Evolutionary conservation across 208 protist species (phyloP).

Genomic region (Trichomonas vaginalis): DNA sequence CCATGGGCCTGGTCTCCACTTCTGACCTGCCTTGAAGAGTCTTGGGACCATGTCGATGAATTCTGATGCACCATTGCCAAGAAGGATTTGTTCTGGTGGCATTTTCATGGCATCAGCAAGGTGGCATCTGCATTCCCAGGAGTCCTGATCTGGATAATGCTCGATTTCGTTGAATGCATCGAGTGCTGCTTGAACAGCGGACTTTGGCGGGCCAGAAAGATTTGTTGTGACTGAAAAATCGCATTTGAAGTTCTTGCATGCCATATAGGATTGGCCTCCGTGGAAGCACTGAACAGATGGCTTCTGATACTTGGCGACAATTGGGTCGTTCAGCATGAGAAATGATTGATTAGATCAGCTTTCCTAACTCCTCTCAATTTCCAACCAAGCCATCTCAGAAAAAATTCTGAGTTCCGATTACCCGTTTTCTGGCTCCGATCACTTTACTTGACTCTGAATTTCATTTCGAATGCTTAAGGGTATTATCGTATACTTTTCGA

Average conservation of each 20-base stretch:
- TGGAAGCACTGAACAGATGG: neutral
- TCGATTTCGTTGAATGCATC: neutral
- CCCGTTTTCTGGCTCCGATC: neutral
- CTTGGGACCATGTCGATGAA: conserved; percentile 8
- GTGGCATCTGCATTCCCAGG: neutral
- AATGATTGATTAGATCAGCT: neutral
- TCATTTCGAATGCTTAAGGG: no score
- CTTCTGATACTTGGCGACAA: neutral
- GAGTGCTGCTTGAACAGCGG: neutral
- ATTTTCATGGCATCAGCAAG: neutral
- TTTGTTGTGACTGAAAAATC: conserved; percentile 13
- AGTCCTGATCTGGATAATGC: neutral
- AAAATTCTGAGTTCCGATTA: neutral
- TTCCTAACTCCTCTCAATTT: neutral
- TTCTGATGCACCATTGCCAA: conserved; percentile 2
- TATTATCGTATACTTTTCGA: no score
- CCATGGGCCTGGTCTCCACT: neutral
- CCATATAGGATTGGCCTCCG: neutral
- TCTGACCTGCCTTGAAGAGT: neutral
- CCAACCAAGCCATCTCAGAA: no score
- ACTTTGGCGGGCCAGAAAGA: neutral
- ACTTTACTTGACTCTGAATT: neutral
- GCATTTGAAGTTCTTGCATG: neutral
- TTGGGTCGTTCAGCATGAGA: neutral
- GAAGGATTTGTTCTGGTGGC: neutral